Evolutionary conservation across 2,329 filamentous ascomycete genomes (phyloP).

Genomic region (Sclerotinia trifoliorum): DNA sequence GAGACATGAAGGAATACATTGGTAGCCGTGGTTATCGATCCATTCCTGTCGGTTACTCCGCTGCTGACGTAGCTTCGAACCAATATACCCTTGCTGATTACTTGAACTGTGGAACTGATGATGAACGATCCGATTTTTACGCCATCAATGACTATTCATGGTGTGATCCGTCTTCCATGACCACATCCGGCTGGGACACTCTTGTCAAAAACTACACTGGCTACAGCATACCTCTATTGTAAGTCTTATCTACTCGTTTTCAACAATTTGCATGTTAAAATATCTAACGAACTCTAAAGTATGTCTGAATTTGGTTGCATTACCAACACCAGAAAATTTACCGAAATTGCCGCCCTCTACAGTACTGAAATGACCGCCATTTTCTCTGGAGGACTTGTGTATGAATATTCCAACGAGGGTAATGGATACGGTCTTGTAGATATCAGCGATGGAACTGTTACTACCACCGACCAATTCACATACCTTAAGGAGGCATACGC

Average conservation of each 20-base stretch:
- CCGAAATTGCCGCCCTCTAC: constrained; percentile 80
- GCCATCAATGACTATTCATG: constrained; percentile 67
- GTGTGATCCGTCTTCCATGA: constrained; percentile 61
- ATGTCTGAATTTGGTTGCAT: constrained; percentile 91
- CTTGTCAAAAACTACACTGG: constrained; percentile 66
- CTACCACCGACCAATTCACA: constrained; percentile 48
- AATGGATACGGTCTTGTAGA: constrained; percentile 65
- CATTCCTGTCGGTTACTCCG: constrained; percentile 59
- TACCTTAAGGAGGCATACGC: constrained; percentile 48
- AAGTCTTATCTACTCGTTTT: constrained; percentile 22
- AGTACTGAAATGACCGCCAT: constrained; percentile 75
- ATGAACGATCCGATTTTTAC: constrained; percentile 66
- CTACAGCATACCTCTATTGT: constrained; percentile 63
- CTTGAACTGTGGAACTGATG: constrained; percentile 70
- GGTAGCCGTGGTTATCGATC: constrained; percentile 47
- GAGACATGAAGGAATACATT: constrained; percentile 57
- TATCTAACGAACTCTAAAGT: constrained; percentile 23
- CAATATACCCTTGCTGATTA: constrained; percentile 67
- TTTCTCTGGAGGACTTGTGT: constrained; percentile 94
- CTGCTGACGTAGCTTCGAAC: constrained; percentile 67
- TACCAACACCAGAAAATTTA: constrained; percentile 76
- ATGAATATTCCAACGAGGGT: constrained; percentile 84
- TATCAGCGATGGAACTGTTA: constrained; percentile 41
- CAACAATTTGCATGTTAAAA: not conserved
- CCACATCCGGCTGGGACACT: constrained; percentile 62